phyloP scores from a whole-genome alignment of 2,329 filamentous ascomycete species.

The Neurospora sp. region DNA sequence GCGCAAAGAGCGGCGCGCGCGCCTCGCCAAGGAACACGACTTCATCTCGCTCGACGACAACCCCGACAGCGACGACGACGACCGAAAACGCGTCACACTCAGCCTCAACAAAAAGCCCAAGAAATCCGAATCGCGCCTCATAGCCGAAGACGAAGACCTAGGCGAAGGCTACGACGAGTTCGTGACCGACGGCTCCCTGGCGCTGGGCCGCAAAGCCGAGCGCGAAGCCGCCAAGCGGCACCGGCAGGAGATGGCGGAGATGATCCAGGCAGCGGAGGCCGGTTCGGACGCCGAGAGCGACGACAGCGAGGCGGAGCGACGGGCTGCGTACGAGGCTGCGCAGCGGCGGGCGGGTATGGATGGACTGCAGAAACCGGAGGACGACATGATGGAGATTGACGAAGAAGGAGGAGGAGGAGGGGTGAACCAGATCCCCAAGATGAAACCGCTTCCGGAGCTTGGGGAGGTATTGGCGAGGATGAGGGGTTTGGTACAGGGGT shows the following conservation, averaged over 20 bases:
- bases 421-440: slow-evolving; percentile 45
- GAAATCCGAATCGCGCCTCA: slow-evolving; percentile 62
- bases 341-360: slow-evolving; percentile 86
- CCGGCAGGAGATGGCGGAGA: slow-evolving; percentile 67
- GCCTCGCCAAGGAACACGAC: slow-evolving; percentile 59
- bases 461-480: slow-evolving; percentile 56
- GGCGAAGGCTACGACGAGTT: slow-evolving; percentile 91
- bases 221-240: slow-evolving; percentile 56
- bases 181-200: slow-evolving; percentile 72
- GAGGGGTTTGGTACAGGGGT: slow-evolving; percentile 47
- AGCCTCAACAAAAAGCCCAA: slow-evolving; percentile 37
- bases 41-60: slow-evolving; percentile 57
- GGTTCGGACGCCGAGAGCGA: slow-evolving; percentile 38
- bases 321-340: slow-evolving; percentile 75
- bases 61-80: slow-evolving; percentile 26
- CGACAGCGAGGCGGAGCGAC: slow-evolving; percentile 55
- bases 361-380: slow-evolving; percentile 43
- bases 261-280: slow-evolving; percentile 72
- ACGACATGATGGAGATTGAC: slow-evolving; percentile 24
- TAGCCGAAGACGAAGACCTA: slow-evolving; percentile 81
- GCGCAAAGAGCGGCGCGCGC: slow-evolving; percentile 81
- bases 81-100: slow-evolving; percentile 15
- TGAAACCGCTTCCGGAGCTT: slow-evolving; percentile 68
- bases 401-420: slow-evolving; percentile 24
- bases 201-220: slow-evolving; percentile 70